Percentiles rank a stretch among this genome's conserved stretches.
Conservation (phyloP, 2,329 filamentous ascomycete genomes). For the Fusarium devonianum region DNA sequence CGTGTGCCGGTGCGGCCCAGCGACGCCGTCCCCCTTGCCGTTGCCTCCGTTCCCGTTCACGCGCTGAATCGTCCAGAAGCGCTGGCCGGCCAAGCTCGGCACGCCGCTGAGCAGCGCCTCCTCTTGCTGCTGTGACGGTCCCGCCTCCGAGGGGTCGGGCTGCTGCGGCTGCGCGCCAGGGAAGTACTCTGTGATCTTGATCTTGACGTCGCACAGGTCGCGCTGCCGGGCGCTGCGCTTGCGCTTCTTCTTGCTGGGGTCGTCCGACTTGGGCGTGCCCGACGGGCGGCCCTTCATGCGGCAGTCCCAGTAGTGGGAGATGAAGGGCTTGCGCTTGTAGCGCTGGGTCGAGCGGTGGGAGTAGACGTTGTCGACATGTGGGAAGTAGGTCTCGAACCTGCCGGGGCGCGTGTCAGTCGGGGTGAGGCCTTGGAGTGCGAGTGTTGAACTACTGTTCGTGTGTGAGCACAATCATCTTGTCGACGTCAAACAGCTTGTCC, state of each 20-base stretch:
- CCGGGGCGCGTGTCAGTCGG: conserved; percentile 6
- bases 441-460: conserved; percentile 68
- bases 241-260: conserved; percentile 82
- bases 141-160: conserved; percentile 16
- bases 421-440: background rate
- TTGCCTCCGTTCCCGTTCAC: conserved; percentile 80
- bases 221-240: conserved; percentile 77
- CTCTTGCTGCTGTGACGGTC: conserved; percentile 5
- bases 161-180: conserved; percentile 56
- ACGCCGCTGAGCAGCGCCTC: conserved; percentile 14
- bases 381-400: conserved; percentile 82
- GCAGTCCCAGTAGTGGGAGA: conserved; percentile 87
- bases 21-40: conserved; percentile 72
- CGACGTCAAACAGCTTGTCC: conserved; percentile 76
- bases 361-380: conserved; percentile 84
- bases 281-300: conserved; percentile 80
- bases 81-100: conserved; percentile 53
- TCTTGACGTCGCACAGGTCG: conserved; percentile 86
- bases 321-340: conserved; percentile 83
- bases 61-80: conserved; percentile 77
- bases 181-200: conserved; percentile 84
- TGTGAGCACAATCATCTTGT: conserved; percentile 74
- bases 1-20: conserved; percentile 77
- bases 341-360: conserved; percentile 82
- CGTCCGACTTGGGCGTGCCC: conserved; percentile 79